Percentiles rank a stretch among this genome's conserved stretches.
phyloP scores from a whole-genome alignment of 2,329 filamentous ascomycete species.

The Stachybotrys elegans region DNA sequence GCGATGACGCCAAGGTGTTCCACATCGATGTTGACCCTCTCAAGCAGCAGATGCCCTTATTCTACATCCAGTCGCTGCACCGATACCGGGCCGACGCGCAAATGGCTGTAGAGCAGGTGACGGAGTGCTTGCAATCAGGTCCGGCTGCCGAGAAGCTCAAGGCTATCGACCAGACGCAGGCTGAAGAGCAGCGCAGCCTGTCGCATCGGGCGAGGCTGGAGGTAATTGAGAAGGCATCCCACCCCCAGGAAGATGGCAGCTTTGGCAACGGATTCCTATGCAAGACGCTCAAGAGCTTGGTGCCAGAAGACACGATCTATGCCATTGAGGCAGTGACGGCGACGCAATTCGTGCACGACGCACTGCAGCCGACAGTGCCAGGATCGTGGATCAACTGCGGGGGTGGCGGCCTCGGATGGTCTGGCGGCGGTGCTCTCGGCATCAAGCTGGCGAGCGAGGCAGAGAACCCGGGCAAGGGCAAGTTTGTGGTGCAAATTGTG shows the following conservation, averaged over 20 bases:
- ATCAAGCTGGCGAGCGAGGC: constrained; percentile 59
- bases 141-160: constrained; percentile 34
- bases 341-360: constrained; percentile 58
- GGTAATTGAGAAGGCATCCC: constrained; percentile 49
- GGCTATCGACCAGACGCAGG: constrained; percentile 12
- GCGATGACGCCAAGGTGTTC: constrained; percentile 49
- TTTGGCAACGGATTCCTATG: constrained; percentile 12
- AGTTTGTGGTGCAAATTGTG: constrained; percentile 41
- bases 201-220: constrained; percentile 55
- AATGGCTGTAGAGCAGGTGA: constrained; percentile 65
- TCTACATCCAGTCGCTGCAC: constrained; percentile 62
- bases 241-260: constrained; percentile 54
- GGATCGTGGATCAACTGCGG: constrained; percentile 75
- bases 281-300: constrained; percentile 13
- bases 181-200: constrained; percentile 46
- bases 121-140: constrained; percentile 49
- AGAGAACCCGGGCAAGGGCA: constrained; percentile 29
- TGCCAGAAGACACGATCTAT: constrained; percentile 51
- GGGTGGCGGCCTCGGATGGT: constrained; percentile 72
- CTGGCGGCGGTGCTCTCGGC: constrained; percentile 64
- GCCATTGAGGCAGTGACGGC: constrained; percentile 72
- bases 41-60: constrained; percentile 69
- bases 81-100: constrained; percentile 64
- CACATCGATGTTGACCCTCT: constrained; percentile 63
- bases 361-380: constrained; percentile 59